Percentiles rank a stretch among this genome's conserved stretches.
Conservation (phyloP, 164 flowering plant species). For the Aristolochia fimbriata region DNA sequence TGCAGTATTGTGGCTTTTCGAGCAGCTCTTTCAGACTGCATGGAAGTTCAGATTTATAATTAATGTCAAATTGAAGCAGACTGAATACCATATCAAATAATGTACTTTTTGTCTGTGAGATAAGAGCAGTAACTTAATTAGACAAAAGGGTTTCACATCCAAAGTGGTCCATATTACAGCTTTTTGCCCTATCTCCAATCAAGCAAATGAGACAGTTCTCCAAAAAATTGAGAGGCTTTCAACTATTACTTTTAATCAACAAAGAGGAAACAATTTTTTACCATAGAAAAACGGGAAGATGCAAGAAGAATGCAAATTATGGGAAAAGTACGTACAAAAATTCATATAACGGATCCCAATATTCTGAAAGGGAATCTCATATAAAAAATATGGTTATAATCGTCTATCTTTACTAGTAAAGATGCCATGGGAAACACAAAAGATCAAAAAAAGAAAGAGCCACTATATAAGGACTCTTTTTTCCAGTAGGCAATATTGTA, state of each 20-base stretch:
- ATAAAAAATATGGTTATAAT: no score
- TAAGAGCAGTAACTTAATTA: no score
- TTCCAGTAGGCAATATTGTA: background rate
- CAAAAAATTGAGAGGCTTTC: background rate
- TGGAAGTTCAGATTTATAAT: background rate
- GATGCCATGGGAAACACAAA: background rate
- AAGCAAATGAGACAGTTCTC: slow-evolving; percentile 30
- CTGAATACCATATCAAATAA: no score
- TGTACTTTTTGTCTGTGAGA: no score
- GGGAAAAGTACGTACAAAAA: background rate
- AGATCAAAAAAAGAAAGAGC: background rate
- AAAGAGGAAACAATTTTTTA: background rate
- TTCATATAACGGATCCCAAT: no score
- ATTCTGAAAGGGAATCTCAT: no score
- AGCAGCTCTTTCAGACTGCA: slow-evolving; percentile 92
- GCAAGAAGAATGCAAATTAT: background rate
- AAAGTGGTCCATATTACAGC: slow-evolving; percentile 31
- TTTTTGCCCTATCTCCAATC: slow-evolving; percentile 71
- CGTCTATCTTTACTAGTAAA: no score
- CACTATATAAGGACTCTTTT: background rate
- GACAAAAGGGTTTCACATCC: no score
- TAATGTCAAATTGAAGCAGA: background rate
- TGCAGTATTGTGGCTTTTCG: slow-evolving; percentile 73
- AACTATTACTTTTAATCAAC: no score
- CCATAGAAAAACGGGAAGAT: background rate